These are phyloP conservation scores for Avena insularis DNA, from an alignment of 176 grass and related monocot genomes.

Conservation along the genomic window DNA sequence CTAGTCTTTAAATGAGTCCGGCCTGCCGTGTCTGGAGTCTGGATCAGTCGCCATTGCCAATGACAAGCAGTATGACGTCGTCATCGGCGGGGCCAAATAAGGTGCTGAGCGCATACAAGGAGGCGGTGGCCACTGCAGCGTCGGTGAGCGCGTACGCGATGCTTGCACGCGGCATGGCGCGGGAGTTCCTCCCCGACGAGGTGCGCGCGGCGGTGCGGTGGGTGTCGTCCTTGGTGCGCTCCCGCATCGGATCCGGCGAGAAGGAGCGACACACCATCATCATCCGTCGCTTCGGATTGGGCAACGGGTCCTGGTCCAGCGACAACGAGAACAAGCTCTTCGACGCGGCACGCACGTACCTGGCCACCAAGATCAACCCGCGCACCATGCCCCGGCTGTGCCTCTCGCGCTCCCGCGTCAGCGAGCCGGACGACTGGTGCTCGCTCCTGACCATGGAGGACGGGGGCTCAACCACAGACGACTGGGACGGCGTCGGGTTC, in stretches of 20 bases:
- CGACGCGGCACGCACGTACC: neutral
- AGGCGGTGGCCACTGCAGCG: too few species aligned
- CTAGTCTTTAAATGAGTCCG: too few species aligned
- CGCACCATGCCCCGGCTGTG: neutral
- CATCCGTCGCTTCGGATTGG: neutral
- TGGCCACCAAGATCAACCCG: neutral
- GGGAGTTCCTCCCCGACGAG: too few species aligned
- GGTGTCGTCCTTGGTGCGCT: neutral
- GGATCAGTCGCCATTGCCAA: too few species aligned
- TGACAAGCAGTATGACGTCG: too few species aligned
- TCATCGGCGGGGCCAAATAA: too few species aligned
- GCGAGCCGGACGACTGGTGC: neutral
- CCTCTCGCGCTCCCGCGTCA: neutral
- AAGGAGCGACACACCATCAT: neutral
- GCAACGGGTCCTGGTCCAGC: neutral
- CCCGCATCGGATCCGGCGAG: neutral
- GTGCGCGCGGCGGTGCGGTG: neutral
- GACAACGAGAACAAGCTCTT: neutral
- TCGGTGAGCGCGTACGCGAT: too few species aligned
- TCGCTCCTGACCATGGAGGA: neutral
- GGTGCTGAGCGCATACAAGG: too few species aligned
- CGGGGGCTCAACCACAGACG: neutral
- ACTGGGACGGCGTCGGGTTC: neutral
- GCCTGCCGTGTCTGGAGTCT: too few species aligned
- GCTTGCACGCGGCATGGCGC: too few species aligned